phyloP scores from a whole-genome alignment of 192 early-diverging fungal genomes.

The Coemansia sp. region DNA sequence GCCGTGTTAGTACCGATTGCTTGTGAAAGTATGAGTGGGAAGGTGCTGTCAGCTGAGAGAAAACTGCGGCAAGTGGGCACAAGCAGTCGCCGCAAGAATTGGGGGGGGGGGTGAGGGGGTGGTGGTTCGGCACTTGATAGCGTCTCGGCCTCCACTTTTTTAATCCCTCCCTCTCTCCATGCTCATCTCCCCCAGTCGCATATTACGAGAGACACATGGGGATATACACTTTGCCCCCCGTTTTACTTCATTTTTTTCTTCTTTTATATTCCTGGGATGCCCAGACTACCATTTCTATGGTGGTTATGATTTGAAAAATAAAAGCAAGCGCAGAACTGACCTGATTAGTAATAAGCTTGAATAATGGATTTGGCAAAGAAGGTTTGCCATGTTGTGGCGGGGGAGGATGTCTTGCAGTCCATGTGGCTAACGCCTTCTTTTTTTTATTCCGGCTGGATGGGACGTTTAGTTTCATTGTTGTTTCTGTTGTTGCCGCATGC shows the following conservation, averaged over 20 bases:
- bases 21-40: not conserved
- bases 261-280: not conserved
- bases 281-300: not conserved
- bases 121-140: conserved; percentile 2
- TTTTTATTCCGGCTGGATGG: not conserved
- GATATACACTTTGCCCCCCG: not conserved
- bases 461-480: conserved; percentile 6
- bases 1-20: no score
- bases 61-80: not conserved
- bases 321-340: not conserved
- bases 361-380: no score
- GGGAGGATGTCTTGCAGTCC: conserved; percentile 1
- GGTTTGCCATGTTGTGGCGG: conserved; percentile 5
- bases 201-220: no score
- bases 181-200: not conserved
- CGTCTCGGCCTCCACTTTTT: not conserved
- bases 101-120: not conserved
- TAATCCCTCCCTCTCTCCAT: not conserved
- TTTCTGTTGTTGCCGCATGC: conserved; percentile 1
- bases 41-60: not conserved
- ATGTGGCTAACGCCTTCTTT: conserved; percentile 4
- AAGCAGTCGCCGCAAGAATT: not conserved
- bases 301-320: not conserved
- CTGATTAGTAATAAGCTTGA: not conserved
- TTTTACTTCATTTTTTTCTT: not conserved